A percentile compares a stretch with the other conserved stretches of the same genome.
Conservation (phyloP, 2,329 filamentous ascomycete species). For the Mycocentrospora acerina region DNA sequence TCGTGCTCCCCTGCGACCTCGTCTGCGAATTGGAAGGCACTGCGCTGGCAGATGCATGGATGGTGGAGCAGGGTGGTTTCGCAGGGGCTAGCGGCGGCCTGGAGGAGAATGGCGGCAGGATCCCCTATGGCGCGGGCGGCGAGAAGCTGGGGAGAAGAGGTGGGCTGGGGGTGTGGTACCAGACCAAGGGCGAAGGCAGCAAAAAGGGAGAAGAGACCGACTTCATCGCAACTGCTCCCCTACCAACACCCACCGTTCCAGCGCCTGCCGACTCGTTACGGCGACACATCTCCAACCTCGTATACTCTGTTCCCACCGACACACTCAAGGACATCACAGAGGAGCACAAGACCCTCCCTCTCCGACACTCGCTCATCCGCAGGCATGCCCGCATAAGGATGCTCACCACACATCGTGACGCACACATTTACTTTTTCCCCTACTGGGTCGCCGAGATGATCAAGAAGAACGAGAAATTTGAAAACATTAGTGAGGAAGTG, state of each 20-base stretch:
- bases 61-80: constrained; percentile 76
- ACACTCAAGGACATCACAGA: constrained; percentile 82
- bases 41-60: constrained; percentile 85
- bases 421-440: constrained; percentile 93
- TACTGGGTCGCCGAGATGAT: constrained; percentile 88
- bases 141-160: constrained; percentile 67
- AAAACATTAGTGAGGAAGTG: constrained; percentile 88
- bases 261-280: constrained; percentile 66
- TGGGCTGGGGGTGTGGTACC: constrained; percentile 87
- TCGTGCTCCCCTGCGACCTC: constrained; percentile 89
- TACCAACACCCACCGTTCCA: constrained; percentile 60
- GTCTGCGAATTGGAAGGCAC: constrained; percentile 87
- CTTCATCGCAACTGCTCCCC: constrained; percentile 77
- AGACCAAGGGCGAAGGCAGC: constrained; percentile 73
- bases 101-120: constrained; percentile 44
- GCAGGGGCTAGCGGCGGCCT: constrained; percentile 58
- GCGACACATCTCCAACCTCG: constrained; percentile 70
- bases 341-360: constrained; percentile 69
- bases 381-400: constrained; percentile 76
- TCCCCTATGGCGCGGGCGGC: constrained; percentile 53
- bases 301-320: constrained; percentile 86
- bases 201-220: constrained; percentile 92
- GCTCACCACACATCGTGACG: constrained; percentile 81
- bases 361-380: constrained; percentile 75
- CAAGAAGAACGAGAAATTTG: constrained; percentile 74